These are phyloP conservation scores for Lactarius vividus DNA, from an alignment of 768 basidiomycete species.

Conservation along the genomic window DNA sequence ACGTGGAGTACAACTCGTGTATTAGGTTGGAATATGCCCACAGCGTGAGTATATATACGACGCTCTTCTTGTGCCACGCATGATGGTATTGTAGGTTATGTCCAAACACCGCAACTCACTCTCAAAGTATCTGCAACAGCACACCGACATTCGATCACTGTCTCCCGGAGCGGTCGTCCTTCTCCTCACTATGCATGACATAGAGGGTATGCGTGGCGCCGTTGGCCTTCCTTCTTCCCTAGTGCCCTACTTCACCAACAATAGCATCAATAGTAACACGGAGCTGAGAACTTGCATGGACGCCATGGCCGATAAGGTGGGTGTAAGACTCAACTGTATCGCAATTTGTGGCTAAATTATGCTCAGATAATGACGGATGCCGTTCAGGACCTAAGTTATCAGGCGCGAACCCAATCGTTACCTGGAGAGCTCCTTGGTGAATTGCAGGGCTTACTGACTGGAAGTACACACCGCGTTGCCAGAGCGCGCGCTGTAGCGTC, in stretches of 20 bases:
- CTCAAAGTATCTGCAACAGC: constrained; percentile 61
- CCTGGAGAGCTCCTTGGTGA: constrained; percentile 67
- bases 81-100: constrained; percentile 52
- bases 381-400: constrained; percentile 64
- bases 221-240: constrained; percentile 78
- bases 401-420: constrained; percentile 77
- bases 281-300: constrained; percentile 78
- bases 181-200: constrained; percentile 78
- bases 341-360: not conserved
- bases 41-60: constrained; percentile 47
- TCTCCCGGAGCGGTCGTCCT: constrained; percentile 85
- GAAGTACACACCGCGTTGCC: constrained; percentile 77
- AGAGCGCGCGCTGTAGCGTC: constrained; percentile 81
- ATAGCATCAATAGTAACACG: constrained; percentile 70
- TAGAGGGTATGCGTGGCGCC: constrained; percentile 83
- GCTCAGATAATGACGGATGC: constrained; percentile 75
- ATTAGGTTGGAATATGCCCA: constrained; percentile 82
- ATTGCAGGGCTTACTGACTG: constrained; percentile 69
- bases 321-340: constrained; percentile 5
- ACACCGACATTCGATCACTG: constrained; percentile 68
- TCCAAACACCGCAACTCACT: constrained; percentile 64
- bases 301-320: constrained; percentile 79
- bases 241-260: constrained; percentile 84
- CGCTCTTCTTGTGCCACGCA: not conserved
- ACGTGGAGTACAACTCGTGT: constrained; percentile 90